Conservation (phyloP, 306 rosid genomes). For the Begonia masoniana region DNA sequence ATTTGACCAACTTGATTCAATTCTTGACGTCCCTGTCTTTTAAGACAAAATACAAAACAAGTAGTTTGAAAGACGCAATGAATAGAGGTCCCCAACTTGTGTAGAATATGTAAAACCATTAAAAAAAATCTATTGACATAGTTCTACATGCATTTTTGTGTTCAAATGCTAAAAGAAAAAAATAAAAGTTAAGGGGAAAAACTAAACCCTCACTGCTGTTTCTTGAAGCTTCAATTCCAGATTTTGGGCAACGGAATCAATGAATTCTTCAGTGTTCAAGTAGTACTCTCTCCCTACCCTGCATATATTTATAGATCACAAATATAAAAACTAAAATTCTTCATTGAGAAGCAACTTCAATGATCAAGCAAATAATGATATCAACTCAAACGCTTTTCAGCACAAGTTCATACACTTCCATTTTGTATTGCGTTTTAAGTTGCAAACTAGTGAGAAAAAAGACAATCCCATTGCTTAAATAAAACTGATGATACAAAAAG, state of each 20-base stretch:
- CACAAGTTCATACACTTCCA: neutral
- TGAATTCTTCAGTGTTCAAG: constrained; percentile 78
- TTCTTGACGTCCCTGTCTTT: no score
- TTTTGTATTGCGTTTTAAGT: neutral
- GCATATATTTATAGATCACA: constrained; percentile 5
- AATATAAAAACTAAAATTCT: neutral
- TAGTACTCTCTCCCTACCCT: constrained; percentile 76
- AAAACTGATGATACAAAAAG: neutral
- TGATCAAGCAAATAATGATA: neutral
- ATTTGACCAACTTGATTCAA: no score
- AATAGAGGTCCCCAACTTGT: no score
- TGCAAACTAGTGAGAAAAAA: neutral
- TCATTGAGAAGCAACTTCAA: neutral
- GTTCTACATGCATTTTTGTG: no score
- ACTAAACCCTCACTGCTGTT: constrained; percentile 19
- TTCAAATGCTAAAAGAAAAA: no score
- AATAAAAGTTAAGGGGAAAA: neutral
- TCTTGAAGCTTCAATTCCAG: constrained; percentile 43
- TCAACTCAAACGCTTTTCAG: neutral
- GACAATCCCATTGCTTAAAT: neutral
- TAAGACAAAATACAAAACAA: no score
- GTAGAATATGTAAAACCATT: no score
- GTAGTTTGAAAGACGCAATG: no score
- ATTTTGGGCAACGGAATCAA: constrained; percentile 63
- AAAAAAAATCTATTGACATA: no score